Percentiles rank a stretch among this genome's conserved stretches.
phyloP scores from a whole-genome alignment of 140 eudicot genomes.

The Cichorium intybus region DNA sequence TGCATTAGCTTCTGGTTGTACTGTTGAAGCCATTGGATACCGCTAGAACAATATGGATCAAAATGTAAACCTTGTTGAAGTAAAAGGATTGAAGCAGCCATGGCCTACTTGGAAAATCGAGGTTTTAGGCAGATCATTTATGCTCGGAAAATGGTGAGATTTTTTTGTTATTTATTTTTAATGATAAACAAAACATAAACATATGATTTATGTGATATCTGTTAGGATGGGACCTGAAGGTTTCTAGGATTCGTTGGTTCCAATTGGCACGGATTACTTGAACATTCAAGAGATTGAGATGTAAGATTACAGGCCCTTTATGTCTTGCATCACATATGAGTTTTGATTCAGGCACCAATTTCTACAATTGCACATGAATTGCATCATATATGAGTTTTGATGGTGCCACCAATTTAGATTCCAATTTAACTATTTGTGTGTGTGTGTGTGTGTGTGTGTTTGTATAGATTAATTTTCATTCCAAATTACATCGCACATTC shows the following conservation, averaged over 20 bases:
- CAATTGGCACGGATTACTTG: constrained; percentile 85
- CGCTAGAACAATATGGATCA: constrained; percentile 33
- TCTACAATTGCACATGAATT: too few species aligned
- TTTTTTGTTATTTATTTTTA: background rate
- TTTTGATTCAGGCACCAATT: too few species aligned
- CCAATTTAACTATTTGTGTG: too few species aligned
- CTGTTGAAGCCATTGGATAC: constrained; percentile 77
- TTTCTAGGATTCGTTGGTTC: constrained; percentile 85
- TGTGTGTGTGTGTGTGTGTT: too few species aligned
- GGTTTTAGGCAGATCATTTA: constrained; percentile 76
- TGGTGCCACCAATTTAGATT: too few species aligned
- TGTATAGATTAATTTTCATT: too few species aligned
- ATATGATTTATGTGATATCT: constrained; percentile 21
- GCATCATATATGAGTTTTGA: too few species aligned
- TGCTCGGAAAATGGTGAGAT: constrained; percentile 79
- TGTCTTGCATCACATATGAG: too few species aligned
- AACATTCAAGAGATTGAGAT: constrained; percentile 79
- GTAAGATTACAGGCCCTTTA: too few species aligned
- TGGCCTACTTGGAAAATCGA: constrained; percentile 84
- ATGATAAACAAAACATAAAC: constrained; percentile 3
- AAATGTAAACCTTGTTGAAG: constrained; percentile 40
- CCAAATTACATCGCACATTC: too few species aligned
- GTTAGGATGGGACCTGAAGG: constrained; percentile 79
- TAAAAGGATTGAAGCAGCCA: constrained; percentile 33
- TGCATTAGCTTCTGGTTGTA: constrained; percentile 61